A percentile compares a stretch with the other conserved stretches of the same genome.
These are phyloP conservation scores for Pilaira anomala DNA, from an alignment of 192 early-diverging fungal genomes.

Conservation along the genomic window DNA sequence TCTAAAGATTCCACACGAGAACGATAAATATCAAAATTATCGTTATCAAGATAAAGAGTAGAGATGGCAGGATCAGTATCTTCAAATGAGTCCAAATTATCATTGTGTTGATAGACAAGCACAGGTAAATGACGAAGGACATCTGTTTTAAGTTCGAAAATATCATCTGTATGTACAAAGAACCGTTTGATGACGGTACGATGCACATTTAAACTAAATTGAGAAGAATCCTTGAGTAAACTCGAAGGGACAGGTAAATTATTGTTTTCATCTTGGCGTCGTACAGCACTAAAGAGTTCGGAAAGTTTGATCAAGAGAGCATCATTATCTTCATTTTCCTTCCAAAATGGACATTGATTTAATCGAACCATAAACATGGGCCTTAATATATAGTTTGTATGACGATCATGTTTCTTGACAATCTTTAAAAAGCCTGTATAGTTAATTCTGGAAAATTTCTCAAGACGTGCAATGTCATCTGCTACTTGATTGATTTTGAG, in stretches of 20 bases:
- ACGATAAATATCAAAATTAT: conserved; percentile 80
- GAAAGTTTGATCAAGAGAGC: conserved; percentile 82
- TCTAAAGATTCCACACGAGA: conserved; percentile 82
- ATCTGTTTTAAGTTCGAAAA: conserved; percentile 87
- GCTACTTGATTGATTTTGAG: conserved; percentile 67
- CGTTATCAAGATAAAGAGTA: conserved; percentile 91
- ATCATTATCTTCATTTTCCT: conserved; percentile 71
- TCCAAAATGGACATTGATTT: conserved; percentile 76
- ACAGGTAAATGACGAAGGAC: conserved; percentile 90
- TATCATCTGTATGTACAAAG: conserved; percentile 94
- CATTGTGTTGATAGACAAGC: conserved; percentile 73
- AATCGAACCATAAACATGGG: conserved; percentile 76
- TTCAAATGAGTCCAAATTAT: conserved; percentile 30
- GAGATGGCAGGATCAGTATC: conserved; percentile 81
- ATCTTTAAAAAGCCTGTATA: conserved; percentile 87
- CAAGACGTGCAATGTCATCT: conserved; percentile 71
- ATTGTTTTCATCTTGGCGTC: conserved; percentile 37
- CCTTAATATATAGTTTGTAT: conserved; percentile 74
- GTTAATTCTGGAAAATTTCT: conserved; percentile 72
- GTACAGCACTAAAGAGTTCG: conserved; percentile 65
- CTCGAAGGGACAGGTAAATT: conserved; percentile 6
- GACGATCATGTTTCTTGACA: conserved; percentile 97
- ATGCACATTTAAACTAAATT: not conserved
- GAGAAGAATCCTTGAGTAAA: not conserved
- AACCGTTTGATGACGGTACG: conserved; percentile 44